phyloP scores from a whole-genome alignment of 257 asterid genomes.

The Penstemon davidsonii region DNA sequence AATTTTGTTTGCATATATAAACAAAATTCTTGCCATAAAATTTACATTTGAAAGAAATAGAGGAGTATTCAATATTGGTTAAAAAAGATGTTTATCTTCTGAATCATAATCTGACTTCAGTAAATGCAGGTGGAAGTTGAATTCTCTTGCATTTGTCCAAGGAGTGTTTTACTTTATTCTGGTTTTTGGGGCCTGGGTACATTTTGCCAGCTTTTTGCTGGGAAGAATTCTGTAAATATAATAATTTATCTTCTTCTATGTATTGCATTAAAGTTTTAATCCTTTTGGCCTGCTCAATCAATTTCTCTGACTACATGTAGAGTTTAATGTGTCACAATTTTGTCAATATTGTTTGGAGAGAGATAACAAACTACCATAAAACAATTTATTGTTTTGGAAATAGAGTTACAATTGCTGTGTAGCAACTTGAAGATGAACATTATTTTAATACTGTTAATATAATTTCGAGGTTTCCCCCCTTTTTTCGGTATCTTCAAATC shows the following conservation, averaged over 20 bases:
- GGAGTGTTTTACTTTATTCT: conserved; percentile 11
- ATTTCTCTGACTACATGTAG: conserved; percentile 26
- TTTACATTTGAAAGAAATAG: background rate
- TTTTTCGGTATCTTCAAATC: too few species aligned
- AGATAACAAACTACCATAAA: conserved; percentile 8
- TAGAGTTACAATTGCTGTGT: background rate
- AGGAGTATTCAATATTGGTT: too few species aligned
- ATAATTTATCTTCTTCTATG: background rate
- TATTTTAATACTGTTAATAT: background rate
- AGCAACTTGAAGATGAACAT: background rate
- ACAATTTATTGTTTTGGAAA: conserved; percentile 2
- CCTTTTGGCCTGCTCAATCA: conserved; percentile 25
- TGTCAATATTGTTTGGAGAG: conserved; percentile 23
- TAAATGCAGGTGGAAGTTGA: conserved; percentile 79
- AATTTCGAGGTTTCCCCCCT: background rate
- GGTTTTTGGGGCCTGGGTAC: conserved; percentile 27
- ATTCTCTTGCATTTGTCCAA: conserved; percentile 22
- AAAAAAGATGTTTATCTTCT: conserved; percentile 17
- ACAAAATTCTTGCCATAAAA: background rate
- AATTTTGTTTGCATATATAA: background rate
- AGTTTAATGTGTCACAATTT: conserved; percentile 31
- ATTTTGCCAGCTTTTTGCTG: conserved; percentile 37
- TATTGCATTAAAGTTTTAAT: conserved; percentile 17
- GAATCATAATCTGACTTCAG: conserved; percentile 34
- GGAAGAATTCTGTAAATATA: conserved; percentile 45